phyloP scores from a whole-genome alignment of 495 filamentous ascomycete genomes.

The Talaromyces nanjingensis region DNA sequence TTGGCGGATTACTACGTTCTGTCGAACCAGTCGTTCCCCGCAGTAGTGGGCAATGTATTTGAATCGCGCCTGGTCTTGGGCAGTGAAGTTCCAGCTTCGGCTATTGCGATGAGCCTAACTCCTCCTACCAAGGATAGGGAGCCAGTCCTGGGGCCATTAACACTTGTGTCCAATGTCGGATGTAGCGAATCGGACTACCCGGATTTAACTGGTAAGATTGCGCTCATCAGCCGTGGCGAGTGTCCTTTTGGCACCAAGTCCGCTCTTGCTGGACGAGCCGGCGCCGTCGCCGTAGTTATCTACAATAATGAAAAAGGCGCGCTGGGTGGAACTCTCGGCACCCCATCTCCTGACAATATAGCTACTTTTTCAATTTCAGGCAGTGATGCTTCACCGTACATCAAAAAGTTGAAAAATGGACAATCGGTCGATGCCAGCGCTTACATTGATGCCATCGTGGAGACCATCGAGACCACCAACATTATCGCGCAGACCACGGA shows the following conservation, averaged over 20 bases:
- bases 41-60: neutral
- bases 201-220: conserved; percentile 40
- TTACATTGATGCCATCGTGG: conserved; percentile 44
- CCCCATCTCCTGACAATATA: neutral
- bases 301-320: conserved; percentile 48
- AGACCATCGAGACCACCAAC: conserved; percentile 47
- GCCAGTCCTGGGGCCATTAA: neutral
- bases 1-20: neutral
- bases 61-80: neutral
- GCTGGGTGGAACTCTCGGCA: neutral
- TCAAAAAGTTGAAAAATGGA: neutral
- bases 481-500: conserved; percentile 56
- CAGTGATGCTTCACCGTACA: neutral
- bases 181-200: conserved; percentile 8
- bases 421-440: conserved; percentile 42
- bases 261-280: conserved; percentile 46
- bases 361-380: neutral
- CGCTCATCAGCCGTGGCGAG: conserved; percentile 48
- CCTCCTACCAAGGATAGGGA: neutral
- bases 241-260: conserved; percentile 58
- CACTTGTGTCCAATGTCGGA: neutral
- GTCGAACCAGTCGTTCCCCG: neutral
- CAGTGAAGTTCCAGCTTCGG: neutral
- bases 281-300: conserved; percentile 53
- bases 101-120: neutral